These are phyloP conservation scores for Epichloe coenophiala DNA, from an alignment of 2,329 filamentous ascomycete genomes.

Conservation along the genomic window DNA sequence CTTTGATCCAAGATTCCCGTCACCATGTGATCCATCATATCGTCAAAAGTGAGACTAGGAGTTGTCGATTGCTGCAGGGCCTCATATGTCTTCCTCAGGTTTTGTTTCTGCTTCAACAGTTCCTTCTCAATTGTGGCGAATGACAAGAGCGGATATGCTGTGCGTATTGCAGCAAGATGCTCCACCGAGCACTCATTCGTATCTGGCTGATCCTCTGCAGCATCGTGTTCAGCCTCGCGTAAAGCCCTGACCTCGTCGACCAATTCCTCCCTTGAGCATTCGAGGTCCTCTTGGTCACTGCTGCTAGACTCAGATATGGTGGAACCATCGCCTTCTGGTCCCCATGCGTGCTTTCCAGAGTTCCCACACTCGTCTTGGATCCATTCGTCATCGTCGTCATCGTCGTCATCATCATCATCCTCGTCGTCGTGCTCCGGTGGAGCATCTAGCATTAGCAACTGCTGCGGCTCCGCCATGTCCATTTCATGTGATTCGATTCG, in stretches of 20 bases:
- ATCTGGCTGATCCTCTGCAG: background rate
- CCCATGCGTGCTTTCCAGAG: background rate
- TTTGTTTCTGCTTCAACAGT: slow-evolving; percentile 18
- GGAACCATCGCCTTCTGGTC: background rate
- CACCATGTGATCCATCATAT: slow-evolving; percentile 18
- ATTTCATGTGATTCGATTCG: slow-evolving; percentile 30
- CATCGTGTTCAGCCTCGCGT: background rate
- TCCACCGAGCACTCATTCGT: slow-evolving; percentile 15
- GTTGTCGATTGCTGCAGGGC: slow-evolving; percentile 20
- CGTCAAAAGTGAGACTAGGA: slow-evolving; percentile 18
- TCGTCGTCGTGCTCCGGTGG: slow-evolving; percentile 20
- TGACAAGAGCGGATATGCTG: slow-evolving; percentile 30
- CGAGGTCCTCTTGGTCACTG: slow-evolving; percentile 7
- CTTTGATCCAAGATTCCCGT: slow-evolving; percentile 5
- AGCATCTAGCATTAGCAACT: slow-evolving; percentile 20
- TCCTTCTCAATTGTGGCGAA: slow-evolving; percentile 22
- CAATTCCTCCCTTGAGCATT: background rate
- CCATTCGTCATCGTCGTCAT: slow-evolving; percentile 2
- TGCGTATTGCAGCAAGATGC: slow-evolving; percentile 21
- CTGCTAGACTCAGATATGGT: background rate
- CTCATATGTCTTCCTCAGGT: slow-evolving; percentile 25
- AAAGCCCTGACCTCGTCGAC: slow-evolving; percentile 1
- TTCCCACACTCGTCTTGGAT: slow-evolving; percentile 3
- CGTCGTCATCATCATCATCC: slow-evolving; percentile 22
- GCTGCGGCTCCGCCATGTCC: slow-evolving; percentile 13